Evolutionary conservation across 1,284 basidiomycete species (phyloP).

Genomic region (Porogramme epimiltina): DNA sequence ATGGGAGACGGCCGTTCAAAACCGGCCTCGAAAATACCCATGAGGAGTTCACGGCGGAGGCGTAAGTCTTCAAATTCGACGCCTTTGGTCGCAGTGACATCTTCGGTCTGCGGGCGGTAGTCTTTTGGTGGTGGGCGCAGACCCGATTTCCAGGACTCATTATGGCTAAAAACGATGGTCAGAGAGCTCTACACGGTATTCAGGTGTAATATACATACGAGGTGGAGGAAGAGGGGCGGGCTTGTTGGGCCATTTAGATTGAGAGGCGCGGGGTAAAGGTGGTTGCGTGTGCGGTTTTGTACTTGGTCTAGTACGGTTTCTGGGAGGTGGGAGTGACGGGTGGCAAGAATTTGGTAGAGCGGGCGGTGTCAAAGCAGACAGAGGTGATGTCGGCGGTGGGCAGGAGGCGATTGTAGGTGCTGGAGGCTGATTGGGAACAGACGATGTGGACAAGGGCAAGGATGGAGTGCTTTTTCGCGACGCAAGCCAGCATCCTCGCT

Average conservation of each 20-base stretch:
- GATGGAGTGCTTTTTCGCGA: constrained; percentile 13
- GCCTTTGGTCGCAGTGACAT: constrained; percentile 91
- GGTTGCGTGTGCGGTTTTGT: constrained; percentile 17
- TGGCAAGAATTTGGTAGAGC: background rate
- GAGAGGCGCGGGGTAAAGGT: background rate
- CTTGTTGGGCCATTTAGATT: constrained; percentile 39
- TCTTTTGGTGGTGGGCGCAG: constrained; percentile 91
- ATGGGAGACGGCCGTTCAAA: constrained; percentile 98
- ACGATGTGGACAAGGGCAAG: constrained; percentile 13
- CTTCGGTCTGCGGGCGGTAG: constrained; percentile 89
- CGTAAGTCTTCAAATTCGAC: constrained; percentile 86
- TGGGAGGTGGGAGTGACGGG: background rate
- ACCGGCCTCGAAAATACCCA: constrained; percentile 94
- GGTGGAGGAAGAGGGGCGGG: constrained; percentile 44
- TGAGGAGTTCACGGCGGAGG: constrained; percentile 66
- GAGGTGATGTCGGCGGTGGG: background rate
- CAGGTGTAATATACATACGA: constrained; percentile 33
- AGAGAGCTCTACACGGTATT: background rate
- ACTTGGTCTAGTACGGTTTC: constrained; percentile 21
- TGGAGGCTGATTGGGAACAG: constrained; percentile 1
- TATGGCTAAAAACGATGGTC: constrained; percentile 17
- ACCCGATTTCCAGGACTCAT: constrained; percentile 67
- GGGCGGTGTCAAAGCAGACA: background rate
- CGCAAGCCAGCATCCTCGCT: constrained; percentile 7
- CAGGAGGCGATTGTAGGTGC: background rate